Percentiles rank a stretch among this genome's conserved stretches.
Conservation (phyloP, 1,139 yeast genomes). For the Magnusiomyces suaveolens region DNA sequence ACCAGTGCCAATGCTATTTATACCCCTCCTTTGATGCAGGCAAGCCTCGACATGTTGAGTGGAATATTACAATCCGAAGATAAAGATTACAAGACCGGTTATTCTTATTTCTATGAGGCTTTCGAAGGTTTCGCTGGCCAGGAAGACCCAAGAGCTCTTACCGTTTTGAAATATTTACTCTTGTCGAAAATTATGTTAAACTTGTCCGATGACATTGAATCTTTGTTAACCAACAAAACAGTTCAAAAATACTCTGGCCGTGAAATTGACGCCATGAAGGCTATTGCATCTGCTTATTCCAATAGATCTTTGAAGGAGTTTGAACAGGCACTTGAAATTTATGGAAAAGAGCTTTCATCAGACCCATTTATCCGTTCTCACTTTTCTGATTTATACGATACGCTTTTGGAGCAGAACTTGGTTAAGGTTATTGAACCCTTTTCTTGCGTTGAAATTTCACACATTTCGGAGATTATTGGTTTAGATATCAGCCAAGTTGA, state of each 20-base stretch:
- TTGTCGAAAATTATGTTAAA: slow-evolving; percentile 90
- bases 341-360: slow-evolving; percentile 65
- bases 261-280: slow-evolving; percentile 82
- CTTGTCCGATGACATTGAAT: slow-evolving; percentile 73
- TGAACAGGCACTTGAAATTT: slow-evolving; percentile 65
- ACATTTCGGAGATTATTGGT: slow-evolving; percentile 80
- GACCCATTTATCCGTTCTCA: slow-evolving; percentile 89
- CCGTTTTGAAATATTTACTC: slow-evolving; percentile 83
- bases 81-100: slow-evolving; percentile 92
- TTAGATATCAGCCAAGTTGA: slow-evolving; percentile 83
- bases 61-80: slow-evolving; percentile 96
- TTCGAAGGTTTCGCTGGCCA: slow-evolving; percentile 71
- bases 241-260: slow-evolving; percentile 71
- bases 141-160: slow-evolving; percentile 55
- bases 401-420: slow-evolving; percentile 83
- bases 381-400: slow-evolving; percentile 86
- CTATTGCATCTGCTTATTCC: slow-evolving; percentile 81
- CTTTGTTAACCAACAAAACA: slow-evolving; percentile 66
- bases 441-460: slow-evolving; percentile 85
- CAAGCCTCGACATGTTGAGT: slow-evolving; percentile 88
- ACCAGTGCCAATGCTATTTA: slow-evolving; percentile 94
- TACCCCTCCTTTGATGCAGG: slow-evolving; percentile 90
- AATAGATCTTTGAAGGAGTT: slow-evolving; percentile 87
- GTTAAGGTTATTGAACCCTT: slow-evolving; percentile 93
- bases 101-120: slow-evolving; percentile 87